Percentiles rank a stretch among this genome's conserved stretches.
Evolutionary conservation across 1,284 basidiomycete genomes (phyloP).

Genomic region (Boletus smithii): DNA sequence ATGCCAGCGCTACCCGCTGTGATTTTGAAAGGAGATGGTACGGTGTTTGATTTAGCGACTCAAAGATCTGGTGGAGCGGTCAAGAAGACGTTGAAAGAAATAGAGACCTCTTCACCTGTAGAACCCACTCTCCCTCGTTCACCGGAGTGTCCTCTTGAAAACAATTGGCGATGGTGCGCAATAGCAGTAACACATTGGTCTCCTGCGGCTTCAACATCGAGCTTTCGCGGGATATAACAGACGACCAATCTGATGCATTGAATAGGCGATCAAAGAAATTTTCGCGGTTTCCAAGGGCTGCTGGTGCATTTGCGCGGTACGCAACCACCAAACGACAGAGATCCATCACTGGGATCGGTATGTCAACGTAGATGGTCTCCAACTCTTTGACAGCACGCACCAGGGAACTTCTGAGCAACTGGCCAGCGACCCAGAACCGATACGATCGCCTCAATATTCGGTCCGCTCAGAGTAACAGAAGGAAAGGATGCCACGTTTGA

Average conservation of each 20-base stretch:
- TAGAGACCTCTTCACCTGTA: constrained; percentile 40
- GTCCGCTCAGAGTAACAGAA: constrained; percentile 35
- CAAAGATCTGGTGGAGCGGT: constrained; percentile 48
- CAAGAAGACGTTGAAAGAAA: constrained; percentile 1
- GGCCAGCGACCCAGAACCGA: constrained; percentile 80
- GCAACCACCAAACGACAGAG: constrained; percentile 77
- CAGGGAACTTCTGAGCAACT: constrained; percentile 74
- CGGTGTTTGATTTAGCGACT: constrained; percentile 46
- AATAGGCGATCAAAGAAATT: constrained; percentile 63
- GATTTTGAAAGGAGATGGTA: constrained; percentile 61
- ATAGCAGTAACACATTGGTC: constrained; percentile 82
- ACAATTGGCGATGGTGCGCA: constrained; percentile 80
- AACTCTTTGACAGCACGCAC: constrained; percentile 39
- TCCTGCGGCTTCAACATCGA: constrained; percentile 69
- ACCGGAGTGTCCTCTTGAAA: constrained; percentile 55
- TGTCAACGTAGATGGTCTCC: not conserved
- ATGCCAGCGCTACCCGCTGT: constrained; percentile 72
- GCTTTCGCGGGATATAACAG: constrained; percentile 43
- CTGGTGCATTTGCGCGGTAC: constrained; percentile 54
- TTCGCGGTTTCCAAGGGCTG: constrained; percentile 44
- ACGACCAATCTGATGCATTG: constrained; percentile 65
- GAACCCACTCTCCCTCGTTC: constrained; percentile 48
- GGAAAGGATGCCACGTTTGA: constrained; percentile 39
- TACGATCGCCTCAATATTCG: constrained; percentile 63
- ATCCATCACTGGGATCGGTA: constrained; percentile 69